Base-by-base conservation (phyloP, 495 filamentous ascomycete species). In the Clohesyomyces aquaticus region DNA sequence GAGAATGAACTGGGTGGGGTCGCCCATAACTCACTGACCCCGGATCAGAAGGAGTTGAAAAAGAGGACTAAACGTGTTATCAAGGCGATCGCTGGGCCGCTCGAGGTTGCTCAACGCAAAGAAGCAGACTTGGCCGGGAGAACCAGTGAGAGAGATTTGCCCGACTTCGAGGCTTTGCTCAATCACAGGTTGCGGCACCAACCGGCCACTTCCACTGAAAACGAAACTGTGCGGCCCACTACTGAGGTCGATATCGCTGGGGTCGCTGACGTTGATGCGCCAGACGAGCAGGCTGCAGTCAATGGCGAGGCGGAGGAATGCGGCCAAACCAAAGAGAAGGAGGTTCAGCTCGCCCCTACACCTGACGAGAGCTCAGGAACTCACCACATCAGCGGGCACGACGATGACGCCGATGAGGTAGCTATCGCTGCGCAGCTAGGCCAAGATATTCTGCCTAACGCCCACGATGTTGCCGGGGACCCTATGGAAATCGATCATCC, bases 1-100 rank as follows among this genome's bases (percentile, higher is more conserved):
- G 80, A 84, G 41, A 73, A 79, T 46, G 80, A 82, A 60, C 78
- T 83, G 18, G 79, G 79, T 65, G 81, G 82, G 26, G 77, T 81
- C 27, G 59, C 64, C 11, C 68, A 71, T 23, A 72, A 59, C 32
- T 65, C 82, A 55, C 80, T 90, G 19, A 86, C 79, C 58, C 73
- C 85, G 35, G 83, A 87, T 63, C 81, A 86, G 63, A 87, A 86
- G 53, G 85, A 87, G 59, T 83, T 83, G 66, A 82, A 85, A 66
- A 86, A 82, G 69, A 77, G 91, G 26, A 93, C 88, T 14, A 96
- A 93, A 72, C 82, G 90, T 45, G 92, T 97, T 52, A 80, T 96
- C 61, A 91, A 90, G 73, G 82, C 85, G 2, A 81, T 96, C 23
- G 88, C 94, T 71, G 83, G 85, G 18, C 80, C 84, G 41, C 77